Evolutionary conservation across 225 moss, liverwort and hornwort species (phyloP).

Genomic region (Physcomitrellopsis africana): DNA sequence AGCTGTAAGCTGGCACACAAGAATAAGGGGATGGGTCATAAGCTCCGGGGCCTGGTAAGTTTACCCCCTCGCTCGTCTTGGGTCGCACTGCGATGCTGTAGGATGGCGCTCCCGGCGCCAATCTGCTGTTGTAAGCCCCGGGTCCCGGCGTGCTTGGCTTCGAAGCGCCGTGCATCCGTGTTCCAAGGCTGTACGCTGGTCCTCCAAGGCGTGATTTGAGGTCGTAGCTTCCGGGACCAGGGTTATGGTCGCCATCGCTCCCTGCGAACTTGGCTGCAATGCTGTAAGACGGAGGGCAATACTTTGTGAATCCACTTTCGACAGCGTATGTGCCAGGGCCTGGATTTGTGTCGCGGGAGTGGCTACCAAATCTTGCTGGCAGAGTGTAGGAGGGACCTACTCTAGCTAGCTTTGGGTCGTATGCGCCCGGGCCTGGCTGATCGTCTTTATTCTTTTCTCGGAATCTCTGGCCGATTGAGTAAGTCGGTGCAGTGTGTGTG

Average conservation of each 20-base stretch:
- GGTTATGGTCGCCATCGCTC: slow-evolving; percentile 31
- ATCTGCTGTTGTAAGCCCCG: slow-evolving; percentile 44
- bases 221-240: slow-evolving; percentile 79
- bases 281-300: slow-evolving; percentile 64
- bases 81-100: slow-evolving; percentile 60
- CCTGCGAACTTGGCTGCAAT: slow-evolving; percentile 54
- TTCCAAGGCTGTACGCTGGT: slow-evolving; percentile 70
- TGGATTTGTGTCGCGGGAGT: slow-evolving; percentile 31
- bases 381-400: slow-evolving; percentile 76
- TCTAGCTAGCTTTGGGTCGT: slow-evolving; percentile 43
- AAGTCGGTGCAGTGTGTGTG: slow-evolving; percentile 61
- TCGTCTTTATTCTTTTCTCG: slow-evolving; percentile 27
- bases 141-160: slow-evolving; percentile 62
- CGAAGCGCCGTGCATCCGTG: slow-evolving; percentile 26
- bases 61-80: background rate
- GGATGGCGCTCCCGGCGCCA: slow-evolving; percentile 48
- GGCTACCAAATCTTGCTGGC: slow-evolving; percentile 47
- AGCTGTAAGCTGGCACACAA: slow-evolving; percentile 62
- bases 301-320: slow-evolving; percentile 37
- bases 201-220: slow-evolving; percentile 32
- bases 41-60: slow-evolving; percentile 54
- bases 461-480: slow-evolving; percentile 69
- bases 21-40: slow-evolving; percentile 52
- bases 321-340: slow-evolving; percentile 76
- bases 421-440: slow-evolving; percentile 85